Evolutionary conservation across 345 rosid species (phyloP).

Genomic region (Corchorus olitorius): DNA sequence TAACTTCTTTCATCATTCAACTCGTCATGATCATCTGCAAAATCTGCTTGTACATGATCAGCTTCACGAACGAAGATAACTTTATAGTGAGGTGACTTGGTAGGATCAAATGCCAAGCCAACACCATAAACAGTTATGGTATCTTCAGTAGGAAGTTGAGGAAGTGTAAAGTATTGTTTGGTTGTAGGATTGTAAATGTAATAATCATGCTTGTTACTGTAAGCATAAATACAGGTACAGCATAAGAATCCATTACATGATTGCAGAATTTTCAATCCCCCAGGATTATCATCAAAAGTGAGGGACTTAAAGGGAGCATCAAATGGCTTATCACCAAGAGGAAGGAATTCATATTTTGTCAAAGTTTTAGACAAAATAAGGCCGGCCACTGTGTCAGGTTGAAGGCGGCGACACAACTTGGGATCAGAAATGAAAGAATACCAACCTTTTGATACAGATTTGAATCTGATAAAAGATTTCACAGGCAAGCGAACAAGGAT

Average conservation of each 20-base stretch:
- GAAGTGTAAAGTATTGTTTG: neutral
- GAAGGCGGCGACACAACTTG: neutral
- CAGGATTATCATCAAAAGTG: neutral
- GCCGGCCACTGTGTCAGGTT: neutral
- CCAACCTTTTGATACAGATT: constrained; percentile 31
- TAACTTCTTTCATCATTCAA: too few relatives aligned
- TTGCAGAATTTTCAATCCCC: neutral
- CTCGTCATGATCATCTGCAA: neutral
- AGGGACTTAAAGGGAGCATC: neutral
- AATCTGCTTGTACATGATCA: neutral
- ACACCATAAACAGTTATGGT: too few relatives aligned
- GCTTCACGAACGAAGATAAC: neutral
- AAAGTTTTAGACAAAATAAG: neutral
- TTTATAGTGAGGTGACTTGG: constrained; percentile 8
- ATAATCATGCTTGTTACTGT: neutral
- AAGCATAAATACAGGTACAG: neutral
- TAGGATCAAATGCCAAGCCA: neutral
- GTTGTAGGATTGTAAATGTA: constrained; percentile 11
- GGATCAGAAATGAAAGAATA: constrained; percentile 28
- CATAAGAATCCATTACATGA: neutral
- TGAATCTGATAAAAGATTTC: constrained; percentile 36
- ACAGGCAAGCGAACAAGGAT: constrained; percentile 32
- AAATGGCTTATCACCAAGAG: neutral
- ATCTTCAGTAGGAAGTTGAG: neutral
- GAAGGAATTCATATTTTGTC: neutral